Base-by-base conservation (phyloP, 2,329 filamentous ascomycete species). In the Aspergillus sp. region DNA sequence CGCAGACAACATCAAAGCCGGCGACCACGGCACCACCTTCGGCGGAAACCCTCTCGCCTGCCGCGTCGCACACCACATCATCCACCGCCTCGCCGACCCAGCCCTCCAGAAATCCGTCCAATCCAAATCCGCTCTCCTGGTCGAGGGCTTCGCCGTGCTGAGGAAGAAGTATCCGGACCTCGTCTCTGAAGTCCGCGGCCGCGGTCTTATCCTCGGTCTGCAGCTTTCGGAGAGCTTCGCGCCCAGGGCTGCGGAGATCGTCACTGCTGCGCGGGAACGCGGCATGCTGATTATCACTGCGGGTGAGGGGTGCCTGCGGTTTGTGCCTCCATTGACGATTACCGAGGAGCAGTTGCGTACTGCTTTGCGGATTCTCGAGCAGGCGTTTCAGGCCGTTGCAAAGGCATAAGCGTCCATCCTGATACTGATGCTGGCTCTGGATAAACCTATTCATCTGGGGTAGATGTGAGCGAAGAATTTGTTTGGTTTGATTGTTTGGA, bases 11-110 rank as follows among this genome's bases (percentile, higher is more conserved):
- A 88, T 89, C 70, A 84, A 88, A 67, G 84, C 84, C 38, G 92
- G 93, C 61, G 93, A 97, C 76, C 93, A 97, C 78, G 93, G 93
- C 54, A 97, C 93, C 17, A 97, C 93, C 0, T 97, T 96, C 71
- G 93, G 93, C 59, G 93, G 93, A 46, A 97, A 97, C 80, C 93
- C 93, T 7, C 84, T 97, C 45, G 93, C 91, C 2, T 92, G 87
- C 72, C 87, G 93, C 34, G 81, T 98, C 8, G 95, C 91, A 7
- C 91, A 96, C 75, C 87, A 97, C 80, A 91, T 97, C 62, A 88
- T 99, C 60, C 84, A 83, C 34, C 87, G 92, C 25, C 85, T 99
- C 5, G 84, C 91, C 0, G 87, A 92, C 28, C 82, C 87, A 0
- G 81, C 85, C 54, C 82, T 98, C 54, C 90, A 94, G 72, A 79